Base-by-base conservation (phyloP, 257 asterid genomes). In the Solanum dulcamara region DNA sequence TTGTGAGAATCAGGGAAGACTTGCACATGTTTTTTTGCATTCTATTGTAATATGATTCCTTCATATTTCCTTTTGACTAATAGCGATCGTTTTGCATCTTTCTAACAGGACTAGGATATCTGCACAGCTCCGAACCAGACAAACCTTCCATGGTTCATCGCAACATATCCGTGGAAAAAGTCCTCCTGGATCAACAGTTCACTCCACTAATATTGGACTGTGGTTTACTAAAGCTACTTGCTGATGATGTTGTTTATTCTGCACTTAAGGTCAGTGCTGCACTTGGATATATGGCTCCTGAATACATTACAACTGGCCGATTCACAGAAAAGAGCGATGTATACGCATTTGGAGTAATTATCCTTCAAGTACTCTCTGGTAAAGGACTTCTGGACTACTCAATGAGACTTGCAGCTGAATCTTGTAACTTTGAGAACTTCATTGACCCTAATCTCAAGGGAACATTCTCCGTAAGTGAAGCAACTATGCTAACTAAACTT, bases 321-420 rank as follows among this genome's bases (percentile, higher is more conserved):
- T 97, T 97, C 87, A 97, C 99, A 1, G 98, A 94, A 89, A 97
- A 93, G 91, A 97, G 98, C 32, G 99, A 95, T n/a, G 96, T 97
- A 20, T 97, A 95, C 51, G 99, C 99, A 11, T 97, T 88, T 48
- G 99, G 99, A 32, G 97, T 97, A 38, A 94, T 97, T 88, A 92
- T 97, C 66, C 93, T 97, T 66, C 99, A 97, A 84, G 84, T 97
- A 15, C 91, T 97, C 20, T 92, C 95, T 0, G 99, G 99, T 37
- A 91, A 89, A 84, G 87, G 88, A 38, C 89, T 86, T 75, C 94
- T 94, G 42, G 86, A 94, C 7, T 72, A 86, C 42, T 84, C 94
- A 2, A 86, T 89, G 14, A 51, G 95, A 68, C 72, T 62, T 2
- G 98, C 98, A 24, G 99, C 98, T 28, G 98, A 97, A 84, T 90